phyloP scores from a whole-genome alignment of 768 basidiomycete species.

The Suillus subalutaceus region DNA sequence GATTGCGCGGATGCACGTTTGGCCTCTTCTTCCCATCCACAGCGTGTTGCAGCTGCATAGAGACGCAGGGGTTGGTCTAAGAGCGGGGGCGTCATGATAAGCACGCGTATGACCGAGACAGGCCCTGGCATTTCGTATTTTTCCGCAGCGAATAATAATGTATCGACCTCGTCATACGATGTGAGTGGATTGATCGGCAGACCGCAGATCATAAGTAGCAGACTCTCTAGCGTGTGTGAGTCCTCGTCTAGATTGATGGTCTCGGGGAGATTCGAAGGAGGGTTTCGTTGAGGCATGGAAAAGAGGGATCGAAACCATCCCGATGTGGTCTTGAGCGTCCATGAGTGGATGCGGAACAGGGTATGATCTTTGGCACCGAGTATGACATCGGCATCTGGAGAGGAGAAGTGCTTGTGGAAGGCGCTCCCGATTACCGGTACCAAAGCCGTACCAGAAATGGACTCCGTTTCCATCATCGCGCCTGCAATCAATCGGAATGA shows the following conservation, averaged over 20 bases:
- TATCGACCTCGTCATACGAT: conserved; percentile 57
- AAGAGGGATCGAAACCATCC: conserved; percentile 68
- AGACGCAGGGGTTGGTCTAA: conserved; percentile 53
- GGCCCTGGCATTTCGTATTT: conserved; percentile 76
- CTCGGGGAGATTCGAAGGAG: conserved; percentile 28
- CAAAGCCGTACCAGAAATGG: no score
- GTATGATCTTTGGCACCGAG: conserved; percentile 54
- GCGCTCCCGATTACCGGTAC: no score
- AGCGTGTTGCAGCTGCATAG: conserved; percentile 57
- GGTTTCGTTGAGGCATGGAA: conserved; percentile 48
- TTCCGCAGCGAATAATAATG: conserved; percentile 63
- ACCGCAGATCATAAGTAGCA: conserved; percentile 66
- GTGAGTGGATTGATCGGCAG: conserved; percentile 51
- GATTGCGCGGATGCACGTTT: conserved; percentile 56
- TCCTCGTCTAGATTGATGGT: conserved; percentile 62
- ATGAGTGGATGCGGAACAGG: conserved; percentile 60
- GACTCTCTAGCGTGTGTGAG: conserved; percentile 50
- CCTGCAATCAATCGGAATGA: conserved; percentile 1
- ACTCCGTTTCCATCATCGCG: background rate
- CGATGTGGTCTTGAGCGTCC: conserved; percentile 63
- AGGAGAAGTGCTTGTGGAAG: conserved; percentile 52
- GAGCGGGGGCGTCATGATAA: conserved; percentile 55
- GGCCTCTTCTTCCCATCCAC: conserved; percentile 61
- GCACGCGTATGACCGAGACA: conserved; percentile 58
- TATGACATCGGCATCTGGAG: conserved; percentile 57